A percentile compares a stretch with the other conserved stretches of the same genome.
Conservation (phyloP, 2,329 filamentous ascomycete genomes). For the Clonostachys solani region DNA sequence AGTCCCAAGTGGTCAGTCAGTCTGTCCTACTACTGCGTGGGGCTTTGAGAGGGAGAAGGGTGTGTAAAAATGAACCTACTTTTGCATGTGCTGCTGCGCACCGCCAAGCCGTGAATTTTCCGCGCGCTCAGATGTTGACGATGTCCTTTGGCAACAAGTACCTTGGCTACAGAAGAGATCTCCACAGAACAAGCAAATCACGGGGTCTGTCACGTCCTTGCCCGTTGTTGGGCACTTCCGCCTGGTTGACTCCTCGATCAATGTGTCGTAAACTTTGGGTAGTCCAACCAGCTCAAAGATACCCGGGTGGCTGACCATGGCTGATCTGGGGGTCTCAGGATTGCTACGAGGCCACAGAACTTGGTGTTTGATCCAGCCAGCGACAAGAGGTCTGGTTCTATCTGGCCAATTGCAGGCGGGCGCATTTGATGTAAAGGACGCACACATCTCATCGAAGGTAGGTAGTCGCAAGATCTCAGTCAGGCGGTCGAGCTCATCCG, state of each 20-base stretch:
- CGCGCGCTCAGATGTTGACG: slow-evolving; percentile 33
- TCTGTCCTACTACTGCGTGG: neutral
- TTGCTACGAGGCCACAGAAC: slow-evolving; percentile 29
- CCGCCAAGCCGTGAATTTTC: slow-evolving; percentile 62
- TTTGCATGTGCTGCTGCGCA: slow-evolving; percentile 84
- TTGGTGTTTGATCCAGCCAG: slow-evolving; percentile 73
- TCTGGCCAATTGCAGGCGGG: slow-evolving; percentile 44
- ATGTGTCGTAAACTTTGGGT: slow-evolving; percentile 84
- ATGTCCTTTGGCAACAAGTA: slow-evolving; percentile 77
- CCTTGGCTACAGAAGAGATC: slow-evolving; percentile 96
- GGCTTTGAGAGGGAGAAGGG: neutral
- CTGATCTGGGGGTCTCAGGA: slow-evolving; percentile 28
- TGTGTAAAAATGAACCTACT: slow-evolving; percentile 50
- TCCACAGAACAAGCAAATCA: slow-evolving; percentile 90
- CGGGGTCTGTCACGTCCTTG: slow-evolving; percentile 86
- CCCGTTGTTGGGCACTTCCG: slow-evolving; percentile 83
- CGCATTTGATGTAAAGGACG: slow-evolving; percentile 44
- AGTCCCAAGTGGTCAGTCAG: neutral
- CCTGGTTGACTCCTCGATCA: slow-evolving; percentile 88
- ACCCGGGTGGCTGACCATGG: slow-evolving; percentile 69
- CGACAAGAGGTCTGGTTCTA: slow-evolving; percentile 32
- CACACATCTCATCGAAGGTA: slow-evolving; percentile 73
- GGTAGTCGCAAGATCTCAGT: slow-evolving; percentile 73
- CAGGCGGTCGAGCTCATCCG: slow-evolving; percentile 78
- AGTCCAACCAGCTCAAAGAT: slow-evolving; percentile 94